Base-by-base conservation (phyloP, 1,139 yeast genomes). In the Taphrina pruni region DNA sequence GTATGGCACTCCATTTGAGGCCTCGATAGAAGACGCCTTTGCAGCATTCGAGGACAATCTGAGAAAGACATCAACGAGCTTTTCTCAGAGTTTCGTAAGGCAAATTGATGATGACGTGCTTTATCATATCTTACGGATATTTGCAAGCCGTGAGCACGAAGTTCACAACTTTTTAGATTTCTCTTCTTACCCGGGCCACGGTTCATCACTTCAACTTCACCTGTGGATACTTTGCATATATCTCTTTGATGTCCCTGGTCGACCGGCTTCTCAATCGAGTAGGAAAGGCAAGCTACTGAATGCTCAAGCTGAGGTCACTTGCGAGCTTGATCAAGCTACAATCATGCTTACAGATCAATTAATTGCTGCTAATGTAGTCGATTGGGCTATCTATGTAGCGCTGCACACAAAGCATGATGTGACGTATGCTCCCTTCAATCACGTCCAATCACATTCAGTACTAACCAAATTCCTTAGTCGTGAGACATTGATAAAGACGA, bases 371-470 rank as follows among this genome's bases (percentile, higher is more conserved):
- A 86, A 87, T 76, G 36, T 11, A 9, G 12, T 50, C 36, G 88
- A 82, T 71, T 90, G 88, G 73, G 84, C 94, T 0, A 72, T 89
- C 1, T 88, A 84, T 75, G 87, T 88, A 1, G 80, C 84, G 65
- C 80, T 87, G 14, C 89, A 87, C 75, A 75, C 88, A 38, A 73
- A 75, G 1, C 78, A 82, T 72, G 87, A 86, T 72, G 76, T 75
- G 2, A 75, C 79, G 0, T 82, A 85, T 1, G 77, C 80, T 70
- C 75, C 77, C 6, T 76, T 77, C 11, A 81, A 88, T 3, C 80
- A 84, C 41, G 75, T 78, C 32, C 4, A 26, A 26, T 26, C 32
- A 26, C 4, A 26, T 26, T 4, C 4, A 26, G 4, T 26, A 35
- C 58, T n/a, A 56, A 56, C 21, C 8, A 2, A 50, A 26, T 11